A percentile compares a stretch with the other conserved stretches of the same genome.
Evolutionary conservation across 2,329 filamentous ascomycete genomes (phyloP).

Genomic region (Talaromyces marneffei): DNA sequence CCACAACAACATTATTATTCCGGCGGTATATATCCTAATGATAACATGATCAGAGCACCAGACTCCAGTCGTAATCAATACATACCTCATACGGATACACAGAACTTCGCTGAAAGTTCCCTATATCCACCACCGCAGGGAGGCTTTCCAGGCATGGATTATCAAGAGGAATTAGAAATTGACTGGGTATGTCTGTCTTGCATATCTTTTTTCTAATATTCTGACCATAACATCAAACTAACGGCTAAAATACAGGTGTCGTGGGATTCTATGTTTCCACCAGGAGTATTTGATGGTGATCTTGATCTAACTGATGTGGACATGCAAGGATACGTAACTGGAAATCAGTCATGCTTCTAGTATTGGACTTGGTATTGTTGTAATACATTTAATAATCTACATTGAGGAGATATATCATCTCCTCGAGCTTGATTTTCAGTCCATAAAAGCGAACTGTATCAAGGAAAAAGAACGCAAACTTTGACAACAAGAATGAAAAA

Average conservation of each 20-base stretch:
- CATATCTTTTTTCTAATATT: not conserved
- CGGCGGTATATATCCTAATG: not conserved
- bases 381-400: not conserved
- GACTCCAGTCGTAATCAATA: not conserved
- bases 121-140: not conserved
- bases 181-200: not conserved
- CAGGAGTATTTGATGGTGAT: conserved; percentile 1
- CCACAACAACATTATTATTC: not conserved
- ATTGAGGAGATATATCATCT: no score
- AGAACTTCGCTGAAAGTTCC: not conserved
- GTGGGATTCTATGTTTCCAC: conserved; percentile 1
- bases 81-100: not conserved
- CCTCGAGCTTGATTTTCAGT: not conserved
- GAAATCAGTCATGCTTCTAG: not conserved
- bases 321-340: not conserved
- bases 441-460: not conserved
- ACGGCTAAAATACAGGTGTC: not conserved
- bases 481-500: not conserved
- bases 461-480: not conserved
- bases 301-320: conserved; percentile 1
- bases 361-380: not conserved
- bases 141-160: not conserved
- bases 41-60: not conserved
- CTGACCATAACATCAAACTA: not conserved
- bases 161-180: not conserved